Conservation (phyloP, 768 basidiomycete species). For the Tricholoma saponaceum region DNA sequence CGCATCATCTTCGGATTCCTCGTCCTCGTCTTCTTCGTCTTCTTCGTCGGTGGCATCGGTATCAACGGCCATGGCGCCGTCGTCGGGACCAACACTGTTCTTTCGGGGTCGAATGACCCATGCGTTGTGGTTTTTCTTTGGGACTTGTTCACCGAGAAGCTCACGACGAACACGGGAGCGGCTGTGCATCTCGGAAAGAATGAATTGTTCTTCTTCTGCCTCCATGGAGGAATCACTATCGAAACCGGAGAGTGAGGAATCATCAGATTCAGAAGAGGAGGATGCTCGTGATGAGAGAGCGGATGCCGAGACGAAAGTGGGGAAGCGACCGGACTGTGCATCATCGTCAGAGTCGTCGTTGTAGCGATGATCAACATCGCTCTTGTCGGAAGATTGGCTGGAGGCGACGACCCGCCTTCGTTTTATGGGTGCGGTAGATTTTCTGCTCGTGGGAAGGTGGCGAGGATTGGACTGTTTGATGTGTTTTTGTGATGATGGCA, state of each 20-base stretch:
- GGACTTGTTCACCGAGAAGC: slow-evolving; percentile 48
- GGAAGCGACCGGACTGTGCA: slow-evolving; percentile 40
- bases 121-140: slow-evolving; percentile 41
- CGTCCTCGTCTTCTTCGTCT: slow-evolving; percentile 47
- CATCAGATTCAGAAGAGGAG: slow-evolving; percentile 42
- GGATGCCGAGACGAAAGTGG: slow-evolving; percentile 68
- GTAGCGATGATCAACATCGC: slow-evolving; percentile 31
- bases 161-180: slow-evolving; percentile 59
- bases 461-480: slow-evolving; percentile 14
- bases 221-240: slow-evolving; percentile 53
- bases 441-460: slow-evolving; percentile 19
- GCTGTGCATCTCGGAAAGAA: slow-evolving; percentile 42
- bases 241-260: slow-evolving; percentile 37
- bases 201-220: slow-evolving; percentile 60
- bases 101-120: slow-evolving; percentile 73
- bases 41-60: slow-evolving; percentile 57
- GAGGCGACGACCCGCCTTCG: slow-evolving; percentile 29
- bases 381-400: slow-evolving; percentile 31
- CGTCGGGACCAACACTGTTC: slow-evolving; percentile 62
- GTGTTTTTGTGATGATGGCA: slow-evolving; percentile 13
- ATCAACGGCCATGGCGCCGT: slow-evolving; percentile 63
- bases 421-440: slow-evolving; percentile 25
- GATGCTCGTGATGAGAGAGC: slow-evolving; percentile 46
- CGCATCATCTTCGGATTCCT: slow-evolving; percentile 38
- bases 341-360: slow-evolving; percentile 28